phyloP scores from a whole-genome alignment of 306 rosid genomes.

The Biancaea sappan region DNA sequence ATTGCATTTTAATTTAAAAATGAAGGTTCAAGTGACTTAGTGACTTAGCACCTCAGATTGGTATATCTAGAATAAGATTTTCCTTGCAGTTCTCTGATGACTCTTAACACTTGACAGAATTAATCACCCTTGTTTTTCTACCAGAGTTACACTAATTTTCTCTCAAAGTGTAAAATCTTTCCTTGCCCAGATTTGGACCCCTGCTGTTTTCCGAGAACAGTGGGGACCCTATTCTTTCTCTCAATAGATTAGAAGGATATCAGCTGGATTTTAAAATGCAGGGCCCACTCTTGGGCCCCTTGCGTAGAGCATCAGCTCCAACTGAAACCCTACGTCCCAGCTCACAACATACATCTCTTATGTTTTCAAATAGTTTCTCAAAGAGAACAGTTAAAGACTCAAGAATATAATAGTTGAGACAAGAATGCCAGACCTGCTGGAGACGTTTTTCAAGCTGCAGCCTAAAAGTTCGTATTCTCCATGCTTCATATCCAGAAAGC shows the following conservation, averaged over 20 bases:
- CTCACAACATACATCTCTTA: slow-evolving; percentile 4
- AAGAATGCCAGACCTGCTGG: slow-evolving; percentile 40
- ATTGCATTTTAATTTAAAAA: background rate
- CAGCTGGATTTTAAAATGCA: slow-evolving; percentile 18
- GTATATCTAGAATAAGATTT: slow-evolving; percentile 19
- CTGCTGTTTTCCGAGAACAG: slow-evolving; percentile 2
- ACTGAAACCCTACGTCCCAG: slow-evolving; percentile 16
- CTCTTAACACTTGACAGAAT: background rate
- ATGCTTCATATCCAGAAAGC: slow-evolving; percentile 88
- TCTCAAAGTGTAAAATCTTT: background rate
- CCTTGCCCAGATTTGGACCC: background rate
- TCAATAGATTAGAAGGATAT: background rate
- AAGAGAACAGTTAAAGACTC: slow-evolving; percentile 11
- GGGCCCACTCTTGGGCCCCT: slow-evolving; percentile 10
- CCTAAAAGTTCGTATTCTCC: slow-evolving; percentile 70
- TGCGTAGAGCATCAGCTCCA: slow-evolving; percentile 8
- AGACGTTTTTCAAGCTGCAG: slow-evolving; percentile 56
- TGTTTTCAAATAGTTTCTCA: slow-evolving; percentile 8
- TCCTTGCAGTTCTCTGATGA: background rate
- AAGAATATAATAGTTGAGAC: background rate
- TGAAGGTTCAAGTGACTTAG: background rate
- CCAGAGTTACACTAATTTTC: background rate
- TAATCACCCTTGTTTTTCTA: background rate
- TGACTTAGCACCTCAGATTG: background rate
- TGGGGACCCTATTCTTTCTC: background rate